These are phyloP conservation scores for Dothiorella sarmentorum DNA, from an alignment of 2,329 filamentous ascomycete species.

Conservation along the genomic window DNA sequence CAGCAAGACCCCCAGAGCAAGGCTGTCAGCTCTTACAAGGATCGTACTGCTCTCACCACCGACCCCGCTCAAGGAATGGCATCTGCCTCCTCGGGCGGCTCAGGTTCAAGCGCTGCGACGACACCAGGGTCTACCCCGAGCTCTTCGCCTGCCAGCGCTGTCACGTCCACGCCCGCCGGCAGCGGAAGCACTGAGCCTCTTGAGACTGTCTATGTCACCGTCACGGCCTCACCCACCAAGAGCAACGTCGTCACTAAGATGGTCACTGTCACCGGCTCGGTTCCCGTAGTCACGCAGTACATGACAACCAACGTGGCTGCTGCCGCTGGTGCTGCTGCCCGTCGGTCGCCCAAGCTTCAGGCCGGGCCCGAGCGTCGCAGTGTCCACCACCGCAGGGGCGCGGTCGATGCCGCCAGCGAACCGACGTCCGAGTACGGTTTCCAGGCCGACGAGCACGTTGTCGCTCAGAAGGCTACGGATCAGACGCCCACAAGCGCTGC, in stretches of 20 bases:
- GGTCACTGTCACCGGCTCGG: conserved; percentile 2
- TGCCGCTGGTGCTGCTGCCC: neutral
- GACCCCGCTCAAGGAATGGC: conserved; percentile 19
- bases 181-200: neutral
- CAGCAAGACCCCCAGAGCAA: conserved; percentile 43
- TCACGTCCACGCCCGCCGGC: neutral
- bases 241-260: neutral
- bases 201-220: conserved; percentile 13
- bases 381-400: neutral
- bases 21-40: conserved; percentile 39
- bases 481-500: neutral
- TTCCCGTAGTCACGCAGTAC: neutral
- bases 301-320: conserved; percentile 1
- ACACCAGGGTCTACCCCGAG: neutral
- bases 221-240: neutral
- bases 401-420: neutral
- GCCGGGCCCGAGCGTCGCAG: neutral
- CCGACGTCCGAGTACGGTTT: neutral
- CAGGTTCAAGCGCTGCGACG: neutral
- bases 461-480: neutral
- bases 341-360: neutral
- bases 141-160: neutral
- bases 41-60: conserved; percentile 38
- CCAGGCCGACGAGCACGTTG: neutral
- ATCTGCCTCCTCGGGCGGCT: neutral